Evolutionary conservation across 148 eudicot species (phyloP).

Genomic region (Gaultheria prostrata): DNA sequence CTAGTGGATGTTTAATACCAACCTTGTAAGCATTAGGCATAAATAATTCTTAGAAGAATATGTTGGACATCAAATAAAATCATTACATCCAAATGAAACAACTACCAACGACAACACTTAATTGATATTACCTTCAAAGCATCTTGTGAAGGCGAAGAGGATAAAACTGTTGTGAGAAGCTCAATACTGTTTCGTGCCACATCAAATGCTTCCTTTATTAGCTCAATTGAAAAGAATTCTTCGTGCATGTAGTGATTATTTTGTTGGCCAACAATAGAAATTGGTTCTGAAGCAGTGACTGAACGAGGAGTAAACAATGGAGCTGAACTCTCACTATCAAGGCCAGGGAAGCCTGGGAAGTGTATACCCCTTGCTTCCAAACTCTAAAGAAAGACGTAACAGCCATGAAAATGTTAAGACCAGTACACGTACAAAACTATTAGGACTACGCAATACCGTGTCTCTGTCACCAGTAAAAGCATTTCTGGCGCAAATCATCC

Average conservation of each 20-base stretch:
- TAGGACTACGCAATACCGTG: background rate
- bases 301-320: slow-evolving; percentile 89
- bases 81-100: background rate
- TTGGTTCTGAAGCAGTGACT: slow-evolving; percentile 52
- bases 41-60: background rate
- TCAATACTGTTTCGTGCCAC: slow-evolving; percentile 89
- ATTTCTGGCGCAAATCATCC: background rate
- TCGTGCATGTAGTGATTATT: slow-evolving; percentile 48
- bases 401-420: background rate
- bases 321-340: slow-evolving; percentile 85
- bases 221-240: slow-evolving; percentile 62
- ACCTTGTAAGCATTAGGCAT: background rate
- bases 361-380: slow-evolving; percentile 87
- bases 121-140: slow-evolving; percentile 65
- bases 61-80: background rate
- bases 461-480: background rate
- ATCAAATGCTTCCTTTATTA: slow-evolving; percentile 86
- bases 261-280: slow-evolving; percentile 47
- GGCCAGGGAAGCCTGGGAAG: slow-evolving; percentile 96
- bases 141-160: slow-evolving; percentile 95
- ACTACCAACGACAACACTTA: background rate
- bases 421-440: background rate
- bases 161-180: slow-evolving; percentile 82
- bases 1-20: background rate
- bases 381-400: slow-evolving; percentile 43